These are phyloP conservation scores for Xerocomus spinulosus DNA, from an alignment of 768 basidiomycete genomes.

Conservation along the genomic window DNA sequence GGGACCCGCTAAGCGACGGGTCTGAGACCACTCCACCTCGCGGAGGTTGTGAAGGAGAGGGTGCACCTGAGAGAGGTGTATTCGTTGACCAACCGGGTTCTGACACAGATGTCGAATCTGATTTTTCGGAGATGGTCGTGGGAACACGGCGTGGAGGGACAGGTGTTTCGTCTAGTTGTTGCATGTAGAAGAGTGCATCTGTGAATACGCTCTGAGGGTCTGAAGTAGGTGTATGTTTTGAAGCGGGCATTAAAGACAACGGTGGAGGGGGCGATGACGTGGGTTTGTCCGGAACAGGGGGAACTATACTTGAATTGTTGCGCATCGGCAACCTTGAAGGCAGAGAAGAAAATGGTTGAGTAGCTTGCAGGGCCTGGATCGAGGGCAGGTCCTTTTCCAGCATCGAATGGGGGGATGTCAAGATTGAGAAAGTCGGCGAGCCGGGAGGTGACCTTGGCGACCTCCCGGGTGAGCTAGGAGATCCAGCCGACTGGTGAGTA, in stretches of 20 bases:
- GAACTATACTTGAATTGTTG: constrained; percentile 13
- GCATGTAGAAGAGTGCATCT: constrained; percentile 69
- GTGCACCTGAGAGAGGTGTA: constrained; percentile 19
- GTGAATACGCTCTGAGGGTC: constrained; percentile 39
- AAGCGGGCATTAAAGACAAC: constrained; percentile 21
- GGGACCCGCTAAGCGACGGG: constrained; percentile 36
- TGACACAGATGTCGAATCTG: constrained; percentile 31
- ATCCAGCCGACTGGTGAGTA: constrained; percentile 13
- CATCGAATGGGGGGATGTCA: constrained; percentile 36
- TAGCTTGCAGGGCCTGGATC: constrained; percentile 28
- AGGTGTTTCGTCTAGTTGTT: constrained; percentile 42
- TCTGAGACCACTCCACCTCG: constrained; percentile 28
- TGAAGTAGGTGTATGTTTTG: constrained; percentile 23
- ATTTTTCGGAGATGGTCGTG: constrained; percentile 44
- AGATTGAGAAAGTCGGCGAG: constrained; percentile 28
- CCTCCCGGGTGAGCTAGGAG: constrained; percentile 13
- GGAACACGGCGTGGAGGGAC: constrained; percentile 36
- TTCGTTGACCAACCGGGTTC: constrained; percentile 23
- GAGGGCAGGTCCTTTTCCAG: constrained; percentile 32
- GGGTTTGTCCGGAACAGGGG: constrained; percentile 27
- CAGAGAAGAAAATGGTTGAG: constrained; percentile 7
- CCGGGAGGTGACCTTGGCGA: constrained; percentile 19
- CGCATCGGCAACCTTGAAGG: constrained; percentile 14
- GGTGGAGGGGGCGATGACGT: constrained; percentile 14
- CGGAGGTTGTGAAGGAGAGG: constrained; percentile 18